Evolutionary conservation across 2,329 filamentous ascomycete genomes (phyloP), one percentile per base, ranked within the genome.

Genomic region (Cladosporium velox): DNA sequence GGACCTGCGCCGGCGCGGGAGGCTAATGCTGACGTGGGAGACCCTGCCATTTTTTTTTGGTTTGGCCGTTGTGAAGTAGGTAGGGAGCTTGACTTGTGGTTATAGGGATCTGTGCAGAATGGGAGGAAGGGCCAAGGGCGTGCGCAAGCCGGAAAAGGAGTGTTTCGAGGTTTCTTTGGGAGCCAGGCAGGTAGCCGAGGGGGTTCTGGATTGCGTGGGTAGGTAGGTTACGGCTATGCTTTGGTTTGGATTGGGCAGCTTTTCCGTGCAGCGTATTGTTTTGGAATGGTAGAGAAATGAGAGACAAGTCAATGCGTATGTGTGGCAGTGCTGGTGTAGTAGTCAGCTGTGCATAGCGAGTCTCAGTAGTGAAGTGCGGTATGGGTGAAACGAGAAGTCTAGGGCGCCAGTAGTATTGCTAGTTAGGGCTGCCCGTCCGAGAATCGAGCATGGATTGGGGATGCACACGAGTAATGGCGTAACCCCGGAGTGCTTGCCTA

Each of bases 361-460:
- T 21, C 6, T 47, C 18, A 41, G 38, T n/a, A 24, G 51, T 57
- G 51, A 64, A 62, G 61, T 47, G 26, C 55, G 61, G 61, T 64
- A 57, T 38, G 51, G 38, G 61, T 64, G 61, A 64, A 64, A 64
- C 61, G 51, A 57, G 61, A 64, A 52, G 61, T 57, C 49, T 64
- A 54, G 61, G 35, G 61, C 24, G 21, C 35, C 61, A 30, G 38
- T n/a, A 30, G 38, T n/a, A 28, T 30, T 54, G 26, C 5, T 54
- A 21, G 41, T 7, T 30, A 32, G 30, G 30, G 30, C 30, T 32
- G 24, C 30, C 35, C 5, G 38, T 5, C 14, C 15, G 35, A 8
- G 18, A 4, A 30, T 35, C 14, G 34, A 10, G 41, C 41, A 47
- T 47, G 41, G 8, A 47, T 47, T 47, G 41, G 41, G n/a, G n/a